A percentile compares a stretch with the other conserved stretches of the same genome.
Conservation (phyloP, 1,284 basidiomycete genomes). For the Entoloma clypeatum region DNA sequence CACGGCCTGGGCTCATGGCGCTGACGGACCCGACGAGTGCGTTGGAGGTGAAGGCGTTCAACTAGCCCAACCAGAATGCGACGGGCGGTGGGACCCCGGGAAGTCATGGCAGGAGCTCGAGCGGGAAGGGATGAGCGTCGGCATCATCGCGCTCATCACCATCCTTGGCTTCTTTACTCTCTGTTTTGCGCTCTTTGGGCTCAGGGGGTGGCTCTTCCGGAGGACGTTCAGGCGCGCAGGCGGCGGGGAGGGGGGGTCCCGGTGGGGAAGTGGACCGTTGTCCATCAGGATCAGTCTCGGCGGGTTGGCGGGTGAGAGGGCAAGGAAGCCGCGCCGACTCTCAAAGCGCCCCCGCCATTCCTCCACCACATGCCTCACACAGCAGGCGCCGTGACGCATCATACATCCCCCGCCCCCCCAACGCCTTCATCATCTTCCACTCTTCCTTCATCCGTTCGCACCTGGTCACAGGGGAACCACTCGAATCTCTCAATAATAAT, state of each 20-base stretch:
- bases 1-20: constrained; percentile 52
- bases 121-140: constrained; percentile 45
- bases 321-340: too few relatives aligned
- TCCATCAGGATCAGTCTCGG: not conserved
- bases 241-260: constrained; percentile 10
- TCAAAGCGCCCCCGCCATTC: too few relatives aligned
- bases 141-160: constrained; percentile 56
- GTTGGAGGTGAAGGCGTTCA: constrained; percentile 56
- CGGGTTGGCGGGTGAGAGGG: constrained; percentile 1
- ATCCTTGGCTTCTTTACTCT: constrained; percentile 53
- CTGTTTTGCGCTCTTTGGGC: constrained; percentile 48
- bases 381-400: constrained; percentile 37
- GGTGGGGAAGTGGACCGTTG: constrained; percentile 11
- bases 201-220: constrained; percentile 46
- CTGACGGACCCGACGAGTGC: constrained; percentile 58
- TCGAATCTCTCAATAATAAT: constrained; percentile 66
- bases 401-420: constrained; percentile 87
- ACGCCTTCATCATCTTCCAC: constrained; percentile 94
- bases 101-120: constrained; percentile 7
- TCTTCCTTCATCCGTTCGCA: constrained; percentile 81
- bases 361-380: constrained; percentile 26
- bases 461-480: constrained; percentile 73
- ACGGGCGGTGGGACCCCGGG: constrained; percentile 5
- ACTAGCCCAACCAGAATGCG: constrained; percentile 37
- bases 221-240: constrained; percentile 28